Evolutionary conservation across 441 rosid species (phyloP).

Genomic region (Croton setiger): DNA sequence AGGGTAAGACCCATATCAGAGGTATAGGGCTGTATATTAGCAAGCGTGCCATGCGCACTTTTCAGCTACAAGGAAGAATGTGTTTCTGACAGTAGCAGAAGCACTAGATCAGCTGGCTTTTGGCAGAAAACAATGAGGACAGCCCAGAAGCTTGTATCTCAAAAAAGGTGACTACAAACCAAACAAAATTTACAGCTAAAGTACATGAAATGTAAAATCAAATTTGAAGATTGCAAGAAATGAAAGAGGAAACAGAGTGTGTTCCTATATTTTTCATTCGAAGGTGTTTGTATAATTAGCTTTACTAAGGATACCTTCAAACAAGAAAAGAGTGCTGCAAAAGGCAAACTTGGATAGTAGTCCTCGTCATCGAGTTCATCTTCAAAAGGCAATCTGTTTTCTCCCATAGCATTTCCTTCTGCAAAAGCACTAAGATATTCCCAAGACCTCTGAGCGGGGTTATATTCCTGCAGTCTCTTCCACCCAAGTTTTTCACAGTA

Average conservation of each 20-base stretch:
- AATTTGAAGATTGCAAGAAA: not conserved
- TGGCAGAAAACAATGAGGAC: not conserved
- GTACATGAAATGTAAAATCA: not conserved
- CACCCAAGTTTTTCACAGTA: constrained; percentile 72
- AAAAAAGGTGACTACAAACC: not conserved
- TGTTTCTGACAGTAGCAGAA: too few relatives aligned
- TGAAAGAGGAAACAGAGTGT: not conserved
- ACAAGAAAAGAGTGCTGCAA: constrained; percentile 85
- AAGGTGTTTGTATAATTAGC: not conserved
- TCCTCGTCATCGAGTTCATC: constrained; percentile 86
- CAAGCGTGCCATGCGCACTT: too few relatives aligned
- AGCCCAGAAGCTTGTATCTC: not conserved
- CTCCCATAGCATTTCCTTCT: constrained; percentile 41
- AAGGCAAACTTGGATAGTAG: constrained; percentile 89
- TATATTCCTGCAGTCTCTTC: constrained; percentile 66
- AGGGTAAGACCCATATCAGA: too few relatives aligned
- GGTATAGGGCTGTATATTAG: too few relatives aligned
- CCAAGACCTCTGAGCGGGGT: constrained; percentile 79
- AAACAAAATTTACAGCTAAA: not conserved
- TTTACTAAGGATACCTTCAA: constrained; percentile 49
- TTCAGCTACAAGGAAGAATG: too few relatives aligned
- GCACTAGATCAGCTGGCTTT: too few relatives aligned
- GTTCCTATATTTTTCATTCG: not conserved
- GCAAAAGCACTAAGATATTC: constrained; percentile 63
- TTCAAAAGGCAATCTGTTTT: constrained; percentile 45